Evolutionary conservation across 345 rosid species (phyloP).

Genomic region (Kandelia obovata): DNA sequence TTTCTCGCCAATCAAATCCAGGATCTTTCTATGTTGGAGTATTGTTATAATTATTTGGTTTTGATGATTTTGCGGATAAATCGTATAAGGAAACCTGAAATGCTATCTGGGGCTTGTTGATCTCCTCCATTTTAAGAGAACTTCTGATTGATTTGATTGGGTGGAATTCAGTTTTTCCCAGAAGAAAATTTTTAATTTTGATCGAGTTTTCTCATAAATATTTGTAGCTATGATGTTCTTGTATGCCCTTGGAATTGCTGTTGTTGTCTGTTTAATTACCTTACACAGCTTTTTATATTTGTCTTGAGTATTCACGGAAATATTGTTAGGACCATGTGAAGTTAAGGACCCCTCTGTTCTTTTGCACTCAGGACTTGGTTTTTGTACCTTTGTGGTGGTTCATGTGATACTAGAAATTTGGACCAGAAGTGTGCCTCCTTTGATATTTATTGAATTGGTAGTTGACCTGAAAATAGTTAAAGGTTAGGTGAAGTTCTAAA

Average conservation of each 20-base stretch:
- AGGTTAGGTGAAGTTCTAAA: too few relatives aligned
- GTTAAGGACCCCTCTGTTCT: not conserved
- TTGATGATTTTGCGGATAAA: not conserved
- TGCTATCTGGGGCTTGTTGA: not conserved
- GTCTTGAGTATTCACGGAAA: not conserved
- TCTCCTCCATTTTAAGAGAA: not conserved
- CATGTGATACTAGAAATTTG: not conserved
- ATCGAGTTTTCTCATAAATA: not conserved
- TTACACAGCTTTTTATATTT: not conserved
- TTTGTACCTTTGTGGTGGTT: constrained; percentile 1
- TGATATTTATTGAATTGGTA: not conserved
- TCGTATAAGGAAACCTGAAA: not conserved
- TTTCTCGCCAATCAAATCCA: not conserved
- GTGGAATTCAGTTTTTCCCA: not conserved
- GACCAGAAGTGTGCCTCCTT: not conserved
- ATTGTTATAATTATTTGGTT: not conserved
- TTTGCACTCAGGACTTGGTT: not conserved
- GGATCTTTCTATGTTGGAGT: constrained; percentile 10
- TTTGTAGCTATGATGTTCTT: not conserved
- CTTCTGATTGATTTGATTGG: not conserved
- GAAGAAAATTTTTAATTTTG: not conserved
- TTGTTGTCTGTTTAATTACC: not conserved
- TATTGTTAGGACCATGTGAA: not conserved
- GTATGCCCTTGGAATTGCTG: not conserved
- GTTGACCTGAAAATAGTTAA: constrained; percentile 2